phyloP scores from a whole-genome alignment of 768 basidiomycete species.

The Mycena crocata region DNA sequence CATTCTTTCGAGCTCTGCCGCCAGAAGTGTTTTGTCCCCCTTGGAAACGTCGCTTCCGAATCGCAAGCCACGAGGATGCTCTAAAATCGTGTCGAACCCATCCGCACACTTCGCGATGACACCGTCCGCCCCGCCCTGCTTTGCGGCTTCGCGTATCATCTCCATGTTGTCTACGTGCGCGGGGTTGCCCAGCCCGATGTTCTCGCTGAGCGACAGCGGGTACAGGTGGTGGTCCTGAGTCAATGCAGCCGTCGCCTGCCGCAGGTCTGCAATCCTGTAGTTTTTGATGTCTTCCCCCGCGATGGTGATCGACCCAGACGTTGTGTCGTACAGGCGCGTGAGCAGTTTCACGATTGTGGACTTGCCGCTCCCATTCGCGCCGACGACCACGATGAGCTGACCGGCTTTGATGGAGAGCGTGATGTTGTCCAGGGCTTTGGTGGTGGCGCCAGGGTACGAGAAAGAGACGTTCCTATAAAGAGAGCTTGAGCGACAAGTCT shows the following conservation, averaged over 20 bases:
- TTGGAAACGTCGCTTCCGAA: conserved; percentile 16
- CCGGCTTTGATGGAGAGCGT: conserved; percentile 55
- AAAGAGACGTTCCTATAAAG: conserved; percentile 52
- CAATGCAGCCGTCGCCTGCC: conserved; percentile 54
- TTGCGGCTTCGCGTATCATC: conserved; percentile 38
- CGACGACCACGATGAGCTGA: conserved; percentile 58
- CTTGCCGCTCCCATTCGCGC: conserved; percentile 59
- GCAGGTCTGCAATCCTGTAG: conserved; percentile 47
- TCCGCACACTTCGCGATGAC: conserved; percentile 27
- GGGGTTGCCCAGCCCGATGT: conserved; percentile 50
- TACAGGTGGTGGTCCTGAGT: conserved; percentile 54
- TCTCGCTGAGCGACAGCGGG: conserved; percentile 53
- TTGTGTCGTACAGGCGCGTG: conserved; percentile 47
- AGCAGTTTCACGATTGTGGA: conserved; percentile 58
- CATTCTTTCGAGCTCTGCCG: conserved; percentile 41
- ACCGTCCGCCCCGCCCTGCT: conserved; percentile 40
- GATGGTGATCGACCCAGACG: conserved; percentile 51
- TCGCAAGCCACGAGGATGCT: conserved; percentile 11
- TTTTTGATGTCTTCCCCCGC: conserved; percentile 49
- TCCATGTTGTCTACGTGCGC: conserved; percentile 26
- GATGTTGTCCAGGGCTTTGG: conserved; percentile 44
- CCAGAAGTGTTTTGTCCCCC: conserved; percentile 31
- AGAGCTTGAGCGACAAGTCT: not conserved
- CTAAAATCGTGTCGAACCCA: conserved; percentile 30
- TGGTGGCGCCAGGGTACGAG: conserved; percentile 45